Evolutionary conservation across 2,329 filamentous ascomycete genomes (phyloP).

Genomic region (Trichoderma guizhouense): DNA sequence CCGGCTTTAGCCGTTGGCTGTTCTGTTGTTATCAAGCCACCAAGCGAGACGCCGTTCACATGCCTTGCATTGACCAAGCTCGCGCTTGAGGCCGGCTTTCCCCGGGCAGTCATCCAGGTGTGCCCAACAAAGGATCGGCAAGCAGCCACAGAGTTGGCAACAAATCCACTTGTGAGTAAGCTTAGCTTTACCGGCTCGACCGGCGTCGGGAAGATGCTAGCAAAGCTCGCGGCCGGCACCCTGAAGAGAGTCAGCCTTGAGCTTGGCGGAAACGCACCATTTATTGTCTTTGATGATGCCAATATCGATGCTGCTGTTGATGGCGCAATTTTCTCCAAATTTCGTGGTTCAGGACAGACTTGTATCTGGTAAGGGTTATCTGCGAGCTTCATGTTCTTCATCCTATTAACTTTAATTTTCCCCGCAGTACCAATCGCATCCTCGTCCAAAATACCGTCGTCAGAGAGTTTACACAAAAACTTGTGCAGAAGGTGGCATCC

Average conservation of each 20-base stretch:
- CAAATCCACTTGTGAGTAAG: background rate
- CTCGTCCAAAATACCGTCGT: too few species aligned
- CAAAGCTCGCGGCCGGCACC: background rate
- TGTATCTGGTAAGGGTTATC: too few species aligned
- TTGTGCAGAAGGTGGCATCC: too few species aligned
- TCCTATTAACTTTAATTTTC: too few species aligned
- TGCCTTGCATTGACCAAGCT: constrained; percentile 66
- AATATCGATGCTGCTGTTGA: too few species aligned
- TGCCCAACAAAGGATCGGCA: background rate
- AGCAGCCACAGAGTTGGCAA: background rate
- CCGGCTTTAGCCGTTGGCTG: constrained; percentile 68
- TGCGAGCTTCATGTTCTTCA: too few species aligned
- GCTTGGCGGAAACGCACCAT: background rate
- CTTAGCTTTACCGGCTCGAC: background rate
- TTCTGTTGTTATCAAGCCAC: constrained; percentile 68
- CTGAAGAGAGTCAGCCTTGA: background rate
- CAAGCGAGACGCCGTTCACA: constrained; percentile 69
- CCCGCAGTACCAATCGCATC: too few species aligned
- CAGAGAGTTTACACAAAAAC: too few species aligned
- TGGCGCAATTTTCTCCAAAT: too few species aligned
- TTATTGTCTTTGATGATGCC: background rate
- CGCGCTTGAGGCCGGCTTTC: background rate
- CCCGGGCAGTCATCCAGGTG: background rate
- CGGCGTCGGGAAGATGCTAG: background rate
- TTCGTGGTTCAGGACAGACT: too few species aligned